phyloP scores from a whole-genome alignment of 345 rosid species.

The Turritis glabra region DNA sequence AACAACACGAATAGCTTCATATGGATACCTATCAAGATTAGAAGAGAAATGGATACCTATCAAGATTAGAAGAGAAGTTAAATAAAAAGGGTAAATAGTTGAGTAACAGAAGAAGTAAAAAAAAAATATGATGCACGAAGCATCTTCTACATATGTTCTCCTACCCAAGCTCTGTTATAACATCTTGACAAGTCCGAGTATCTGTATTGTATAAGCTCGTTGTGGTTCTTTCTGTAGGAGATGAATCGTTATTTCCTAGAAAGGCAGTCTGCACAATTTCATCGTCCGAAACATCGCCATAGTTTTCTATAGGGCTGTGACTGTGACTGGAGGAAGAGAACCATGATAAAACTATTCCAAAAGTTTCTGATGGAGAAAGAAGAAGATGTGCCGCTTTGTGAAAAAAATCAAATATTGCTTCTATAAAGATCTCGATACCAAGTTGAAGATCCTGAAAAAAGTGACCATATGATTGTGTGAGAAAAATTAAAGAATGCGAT shows the following conservation, averaged over 20 bases:
- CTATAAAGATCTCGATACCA: constrained; percentile 77
- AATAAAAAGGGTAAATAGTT: background rate
- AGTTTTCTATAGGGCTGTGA: constrained; percentile 27
- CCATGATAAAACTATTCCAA: constrained; percentile 46
- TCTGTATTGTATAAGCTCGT: constrained; percentile 66
- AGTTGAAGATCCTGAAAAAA: constrained; percentile 85
- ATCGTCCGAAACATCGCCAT: constrained; percentile 33
- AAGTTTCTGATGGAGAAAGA: constrained; percentile 71
- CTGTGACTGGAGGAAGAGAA: constrained; percentile 45
- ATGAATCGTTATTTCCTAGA: constrained; percentile 61
- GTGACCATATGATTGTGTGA: constrained; percentile 5
- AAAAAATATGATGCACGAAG: background rate
- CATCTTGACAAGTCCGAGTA: constrained; percentile 91
- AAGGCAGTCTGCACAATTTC: constrained; percentile 46
- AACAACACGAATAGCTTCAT: constrained; percentile 85
- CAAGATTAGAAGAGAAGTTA: constrained; percentile 20
- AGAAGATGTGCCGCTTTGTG: constrained; percentile 72
- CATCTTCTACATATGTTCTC: background rate
- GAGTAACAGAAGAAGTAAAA: background rate
- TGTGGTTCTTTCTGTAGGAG: constrained; percentile 49
- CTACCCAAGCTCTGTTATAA: constrained; percentile 94
- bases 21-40: constrained; percentile 64
- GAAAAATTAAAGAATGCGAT: background rate
- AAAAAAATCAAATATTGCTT: constrained; percentile 66
- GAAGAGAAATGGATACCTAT: constrained; percentile 87